Evolutionary conservation across 768 basidiomycete species (phyloP).

Genomic region (Suillus alpinus): DNA sequence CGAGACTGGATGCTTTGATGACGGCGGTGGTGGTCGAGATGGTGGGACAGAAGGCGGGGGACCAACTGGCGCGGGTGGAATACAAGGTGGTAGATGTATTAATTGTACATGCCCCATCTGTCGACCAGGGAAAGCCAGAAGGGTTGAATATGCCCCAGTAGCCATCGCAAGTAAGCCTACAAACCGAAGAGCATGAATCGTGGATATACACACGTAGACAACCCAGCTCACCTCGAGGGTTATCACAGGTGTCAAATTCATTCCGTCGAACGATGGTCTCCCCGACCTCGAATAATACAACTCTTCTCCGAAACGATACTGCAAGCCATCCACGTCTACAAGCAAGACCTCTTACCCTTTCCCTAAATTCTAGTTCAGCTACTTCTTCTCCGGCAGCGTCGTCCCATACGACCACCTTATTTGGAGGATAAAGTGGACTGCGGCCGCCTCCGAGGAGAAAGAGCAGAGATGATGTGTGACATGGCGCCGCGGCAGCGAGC

Average conservation of each 20-base stretch:
- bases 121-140: slow-evolving; percentile 82
- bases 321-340: slow-evolving; percentile 84
- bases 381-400: slow-evolving; percentile 74
- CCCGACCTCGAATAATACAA: slow-evolving; percentile 74
- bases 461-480: slow-evolving; percentile 78
- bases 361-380: slow-evolving; percentile 87
- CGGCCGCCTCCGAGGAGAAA: slow-evolving; percentile 87
- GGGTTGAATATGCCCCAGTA: slow-evolving; percentile 70
- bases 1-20: slow-evolving; percentile 64
- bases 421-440: slow-evolving; percentile 86
- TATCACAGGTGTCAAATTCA: slow-evolving; percentile 89
- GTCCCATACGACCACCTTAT: slow-evolving; percentile 91
- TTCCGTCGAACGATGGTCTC: slow-evolving; percentile 58
- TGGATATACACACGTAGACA: slow-evolving; percentile 4
- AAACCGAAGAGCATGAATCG: slow-evolving; percentile 1
- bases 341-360: slow-evolving; percentile 74
- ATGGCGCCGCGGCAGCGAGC: slow-evolving; percentile 68
- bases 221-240: slow-evolving; percentile 62
- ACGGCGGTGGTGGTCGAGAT: slow-evolving; percentile 53
- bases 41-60: slow-evolving; percentile 54
- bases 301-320: slow-evolving; percentile 74
- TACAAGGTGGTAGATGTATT: slow-evolving; percentile 79
- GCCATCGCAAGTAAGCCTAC: slow-evolving; percentile 81
- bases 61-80: slow-evolving; percentile 51
- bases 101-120: slow-evolving; percentile 89